Percentiles rank a stretch among this genome's conserved stretches.
Conservation (phyloP, 176 grass and related monocot species). For the Microstegium vimineum region DNA sequence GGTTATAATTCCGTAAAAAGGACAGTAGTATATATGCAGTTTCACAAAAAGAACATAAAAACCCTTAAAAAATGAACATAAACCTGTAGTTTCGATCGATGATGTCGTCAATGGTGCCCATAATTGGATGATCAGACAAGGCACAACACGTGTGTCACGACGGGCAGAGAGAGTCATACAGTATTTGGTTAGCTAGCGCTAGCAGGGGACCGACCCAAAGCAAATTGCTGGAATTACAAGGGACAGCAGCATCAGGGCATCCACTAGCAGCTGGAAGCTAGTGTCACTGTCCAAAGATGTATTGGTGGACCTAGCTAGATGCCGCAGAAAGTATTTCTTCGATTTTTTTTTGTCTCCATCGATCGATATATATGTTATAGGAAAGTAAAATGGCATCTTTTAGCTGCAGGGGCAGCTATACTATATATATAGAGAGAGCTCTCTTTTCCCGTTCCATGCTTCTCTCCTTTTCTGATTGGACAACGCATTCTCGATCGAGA, state of each 20-base stretch:
- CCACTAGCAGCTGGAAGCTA: not conserved
- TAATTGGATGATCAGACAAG: not conserved
- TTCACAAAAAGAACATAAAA: too few species aligned
- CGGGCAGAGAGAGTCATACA: too few species aligned
- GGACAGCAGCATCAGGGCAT: not conserved
- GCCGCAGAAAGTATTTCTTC: not conserved
- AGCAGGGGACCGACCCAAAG: not conserved
- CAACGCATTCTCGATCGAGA: not conserved
- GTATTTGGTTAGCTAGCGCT: not conserved
- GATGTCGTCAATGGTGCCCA: not conserved
- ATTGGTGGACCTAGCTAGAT: too few species aligned
- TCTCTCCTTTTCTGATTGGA: not conserved
- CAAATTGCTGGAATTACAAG: not conserved
- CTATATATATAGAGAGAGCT: too few species aligned
- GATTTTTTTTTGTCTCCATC: not conserved
- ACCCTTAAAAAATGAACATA: too few species aligned
- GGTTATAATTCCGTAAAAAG: not conserved
- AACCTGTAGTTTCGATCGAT: not conserved
- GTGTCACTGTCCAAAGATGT: slow-evolving; percentile 8
- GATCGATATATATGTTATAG: not conserved
- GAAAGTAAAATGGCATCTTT: not conserved
- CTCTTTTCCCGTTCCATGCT: too few species aligned
- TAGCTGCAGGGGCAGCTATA: too few species aligned
- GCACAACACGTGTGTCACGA: slow-evolving; percentile 21
- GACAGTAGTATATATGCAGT: too few species aligned